Evolutionary conservation across 108 stramenopile genomes (phyloP), one percentile per base, ranked within the genome.

Genomic region (Cylindrotheca closterium): DNA sequence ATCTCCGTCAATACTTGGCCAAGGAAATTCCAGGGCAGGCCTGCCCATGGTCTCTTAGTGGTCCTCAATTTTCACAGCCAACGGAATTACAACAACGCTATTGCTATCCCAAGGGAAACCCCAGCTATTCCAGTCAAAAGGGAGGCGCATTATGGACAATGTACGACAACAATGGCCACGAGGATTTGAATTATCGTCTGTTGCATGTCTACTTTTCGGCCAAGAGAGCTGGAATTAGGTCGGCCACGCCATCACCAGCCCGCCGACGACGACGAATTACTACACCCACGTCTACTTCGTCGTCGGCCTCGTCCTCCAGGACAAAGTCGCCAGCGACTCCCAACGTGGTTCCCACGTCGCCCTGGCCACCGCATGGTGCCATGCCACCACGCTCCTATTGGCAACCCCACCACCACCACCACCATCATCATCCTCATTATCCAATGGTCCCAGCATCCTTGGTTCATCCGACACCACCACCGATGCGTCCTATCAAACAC

Each of bases 121-220:
- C 71, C 33, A 74, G 70, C 10, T 91, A 91, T 46, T 64, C 69
- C 29, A 65, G 58, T 22, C 58, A 60, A n/a, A 91, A 86, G 45
- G 89, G 89, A 24, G 89, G 83, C 12, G 77, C 83, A 0, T 42
- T 84, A 17, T 88, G 79, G 83, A 82, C 83, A 10, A 85, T 85
- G 79, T 74, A 80, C 30, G 76, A 59, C 25, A 18, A 32, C 1
- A 59, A 82, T 33, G 81, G 83, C n/a, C 71, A 74, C 17, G 89
- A 91, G 53, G 60, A 82, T 55, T 51, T 65, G 22, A 73, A 84
- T 30, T 84, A 60, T 60, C 77, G 89, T 21, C 56, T 91, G 8
- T 67, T 91, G n/a, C 89, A 91, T 60, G 89, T 91, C 3, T 90
- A 91, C 70, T 85, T 68, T 48, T 91, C 89, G 12, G 70, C 72